Conservation (phyloP, 176 grass and related monocot genomes). For the sorghum (Sorghum bicolor) region Sorghum_bicolor_NCBIv3 NC_012871.2:58879001-58879500, state of each 20-base stretch:
- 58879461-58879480: slow-evolving; percentile 51
- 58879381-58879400: slow-evolving; percentile 96
- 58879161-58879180: too few relatives aligned
- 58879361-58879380: slow-evolving; percentile 40
- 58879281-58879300: not conserved
- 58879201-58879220: too few relatives aligned
- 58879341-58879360: not conserved
- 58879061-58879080: too few relatives aligned
- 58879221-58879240: not conserved
- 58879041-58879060: too few relatives aligned
- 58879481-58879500: slow-evolving; percentile 73
- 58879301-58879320: not conserved
- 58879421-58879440: slow-evolving; percentile 74
- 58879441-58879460: slow-evolving; percentile 49
- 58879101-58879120: too few relatives aligned
- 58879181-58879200: too few relatives aligned
- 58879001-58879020: too few relatives aligned
- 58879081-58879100: too few relatives aligned
- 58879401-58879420: slow-evolving; percentile 77
- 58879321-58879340: not conserved
- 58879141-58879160: too few relatives aligned
- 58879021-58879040: too few relatives aligned
- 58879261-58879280: not conserved
- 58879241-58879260: not conserved
- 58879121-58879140: too few relatives aligned